Conservation (phyloP, 768 basidiomycete species). For the Macrolepiota dolichaula region DNA sequence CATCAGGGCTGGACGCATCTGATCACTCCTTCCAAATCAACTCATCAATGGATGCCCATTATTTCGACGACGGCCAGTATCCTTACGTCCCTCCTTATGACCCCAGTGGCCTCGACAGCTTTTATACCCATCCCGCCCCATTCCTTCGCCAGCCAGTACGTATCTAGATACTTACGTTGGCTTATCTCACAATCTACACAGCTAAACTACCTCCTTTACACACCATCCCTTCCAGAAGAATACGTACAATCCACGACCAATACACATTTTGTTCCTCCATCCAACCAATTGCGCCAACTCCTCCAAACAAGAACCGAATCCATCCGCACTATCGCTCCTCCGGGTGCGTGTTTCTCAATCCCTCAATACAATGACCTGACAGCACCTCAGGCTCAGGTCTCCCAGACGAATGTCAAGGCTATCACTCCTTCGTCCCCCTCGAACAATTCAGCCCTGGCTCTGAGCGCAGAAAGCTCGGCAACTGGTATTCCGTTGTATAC, state of each 20-base stretch:
- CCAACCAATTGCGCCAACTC: conserved; percentile 37
- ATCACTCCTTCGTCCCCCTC: conserved; percentile 82
- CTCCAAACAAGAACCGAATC: conserved; percentile 63
- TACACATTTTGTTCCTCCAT: conserved; percentile 68
- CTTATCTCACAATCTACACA: conserved; percentile 24
- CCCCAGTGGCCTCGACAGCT: conserved; percentile 20
- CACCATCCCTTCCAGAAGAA: conserved; percentile 56
- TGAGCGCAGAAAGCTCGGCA: conserved; percentile 77
- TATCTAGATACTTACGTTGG: not conserved
- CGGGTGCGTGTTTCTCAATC: conserved; percentile 20
- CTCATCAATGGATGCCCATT: conserved; percentile 25
- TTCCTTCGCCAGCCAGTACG: conserved; percentile 71
- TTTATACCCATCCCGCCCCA: conserved; percentile 36
- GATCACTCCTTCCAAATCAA: not conserved
- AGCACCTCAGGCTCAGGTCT: conserved; percentile 49
- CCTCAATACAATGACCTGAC: conserved; percentile 14
- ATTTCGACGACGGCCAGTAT: conserved; percentile 28
- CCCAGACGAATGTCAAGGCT: conserved; percentile 87
- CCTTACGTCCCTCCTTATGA: conserved; percentile 18
- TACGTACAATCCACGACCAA: conserved; percentile 41
- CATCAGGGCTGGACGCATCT: not conserved
- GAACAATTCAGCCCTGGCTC: conserved; percentile 44
- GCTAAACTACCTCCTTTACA: conserved; percentile 94
- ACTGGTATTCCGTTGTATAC: conserved; percentile 83
- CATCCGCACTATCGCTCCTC: conserved; percentile 46